Evolutionary conservation across 495 filamentous ascomycete species (phyloP), one percentile per base, ranked within the genome.

Genomic region (Ascodesmis nigricans): DNA sequence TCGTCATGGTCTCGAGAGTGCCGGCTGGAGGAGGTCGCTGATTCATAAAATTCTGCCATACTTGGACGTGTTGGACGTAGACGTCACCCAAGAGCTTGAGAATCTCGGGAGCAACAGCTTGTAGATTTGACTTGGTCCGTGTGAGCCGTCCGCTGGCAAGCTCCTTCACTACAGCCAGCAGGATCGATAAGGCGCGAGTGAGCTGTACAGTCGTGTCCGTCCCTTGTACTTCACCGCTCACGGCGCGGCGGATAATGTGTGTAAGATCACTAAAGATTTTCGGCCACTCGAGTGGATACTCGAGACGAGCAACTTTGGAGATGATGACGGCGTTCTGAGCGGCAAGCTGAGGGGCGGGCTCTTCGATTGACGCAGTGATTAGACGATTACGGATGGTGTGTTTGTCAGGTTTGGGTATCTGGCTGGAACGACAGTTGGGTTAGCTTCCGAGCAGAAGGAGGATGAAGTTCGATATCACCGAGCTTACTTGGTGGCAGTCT

Each of bases 81-180:
- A 92, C 71, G 21, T 63, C 61, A 5, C 67, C 73, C 7, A 95
- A 56, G 0, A 81, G 55, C 43, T 76, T 67, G 19, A 93, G 67
- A 5, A 91, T 64, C 49, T 87, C 76, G 0, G 82, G 79, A 5
- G 81, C 66, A 11, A 75, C 63, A 4, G 67, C 65, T 43, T 84
- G 75, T 7, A 97, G 60, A 17, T 65, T 72, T 0, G 67, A 61
- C 42, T 78, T 68, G 1, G 73, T 76, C 35, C 64, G 64, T 34
- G 64, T 65, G 28, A 93, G 49, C 15, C 80, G 66, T 1, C 73
- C 81, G 2, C 77, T 82, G 0, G 77, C 67, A 5, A 93, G 58
- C 53, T 93, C 87, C 56, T 93, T 95, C 42, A 91, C 68, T 29
- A 90, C 71, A 26, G 81, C 73, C 1, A 92, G 59, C 28, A 92